Base-by-base conservation (phyloP, 2,329 filamentous ascomycete genomes). In the Calonectria fujianensis region DNA sequence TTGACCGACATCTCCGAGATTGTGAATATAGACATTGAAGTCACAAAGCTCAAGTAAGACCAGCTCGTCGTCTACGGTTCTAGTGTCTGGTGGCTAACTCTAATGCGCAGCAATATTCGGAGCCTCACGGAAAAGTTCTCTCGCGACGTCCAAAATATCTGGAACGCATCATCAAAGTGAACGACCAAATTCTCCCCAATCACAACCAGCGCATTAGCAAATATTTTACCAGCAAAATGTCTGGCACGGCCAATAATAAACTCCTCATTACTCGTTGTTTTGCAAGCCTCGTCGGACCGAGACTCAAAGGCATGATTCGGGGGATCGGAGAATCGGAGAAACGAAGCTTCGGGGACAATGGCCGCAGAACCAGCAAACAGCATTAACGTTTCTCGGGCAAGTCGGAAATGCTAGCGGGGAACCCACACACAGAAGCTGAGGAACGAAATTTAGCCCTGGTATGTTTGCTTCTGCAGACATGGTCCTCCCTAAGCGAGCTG, bases 21-120 rank as follows among this genome's bases (percentile, higher is more conserved):
- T 27, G 57, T 61, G 35, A 61, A 61, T 61, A 61, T 61, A 24
- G 57, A 61, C n/a, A 61, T 61, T 29, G 57, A 61, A 61, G 57
- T 61, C 35, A 61, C 57, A 9, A 61, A 61, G 27, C 57, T 61
- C 57, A 61, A 61, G 57, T 61, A 61, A 27, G n/a, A 14, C 9
- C n/a, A 27, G 4, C n/a, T 18, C 7, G 20, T 10, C 9, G 4
- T 5, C 31, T 9, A 32, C 0, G 13, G 3, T 16, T 8, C 32
- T 0, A 14, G n/a, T 6, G 6, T 59, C 18, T 18, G n/a, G 29
- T 14, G 6, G 52, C 57, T 61, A 61, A 61, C 20, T 14, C 11
- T 14, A 16, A n/a, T 29, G 35, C n/a, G 35, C 35, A 61, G 57
- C 41, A 61, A 61, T 61, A 61, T 61, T 41, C 35, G 57, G 16